Evolutionary conservation across 805 yeast genomes (phyloP).

Genomic region (Saturnispora dispora): DNA sequence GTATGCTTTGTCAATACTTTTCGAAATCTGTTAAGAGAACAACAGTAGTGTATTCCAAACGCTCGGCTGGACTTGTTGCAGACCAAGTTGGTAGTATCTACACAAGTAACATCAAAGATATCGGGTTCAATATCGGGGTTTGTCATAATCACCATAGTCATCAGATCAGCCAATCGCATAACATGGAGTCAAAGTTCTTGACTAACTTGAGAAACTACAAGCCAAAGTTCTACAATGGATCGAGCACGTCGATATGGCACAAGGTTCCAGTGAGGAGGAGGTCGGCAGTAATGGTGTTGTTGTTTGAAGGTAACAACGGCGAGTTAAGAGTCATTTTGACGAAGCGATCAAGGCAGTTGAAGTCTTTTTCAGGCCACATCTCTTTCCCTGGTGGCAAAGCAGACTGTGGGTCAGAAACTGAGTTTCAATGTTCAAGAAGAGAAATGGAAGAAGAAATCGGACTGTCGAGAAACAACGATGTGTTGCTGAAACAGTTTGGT

Average conservation of each 20-base stretch:
- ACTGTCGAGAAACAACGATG: slow-evolving; percentile 39
- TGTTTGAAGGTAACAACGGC: slow-evolving; percentile 64
- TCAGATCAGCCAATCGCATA: background rate
- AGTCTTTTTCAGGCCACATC: slow-evolving; percentile 80
- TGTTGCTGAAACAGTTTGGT: slow-evolving; percentile 37
- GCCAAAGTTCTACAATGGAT: slow-evolving; percentile 28
- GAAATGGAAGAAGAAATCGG: slow-evolving; percentile 90
- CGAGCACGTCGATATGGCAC: slow-evolving; percentile 46
- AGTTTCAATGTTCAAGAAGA: slow-evolving; percentile 67
- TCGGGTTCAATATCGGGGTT: background rate
- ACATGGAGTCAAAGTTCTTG: background rate
- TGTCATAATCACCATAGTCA: background rate
- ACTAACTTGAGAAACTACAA: slow-evolving; percentile 19
- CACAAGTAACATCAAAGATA: background rate
- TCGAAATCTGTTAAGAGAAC: background rate
- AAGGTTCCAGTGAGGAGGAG: slow-evolving; percentile 56
- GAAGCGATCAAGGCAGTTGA: slow-evolving; percentile 58
- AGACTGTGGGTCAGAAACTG: slow-evolving; percentile 55
- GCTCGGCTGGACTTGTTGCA: background rate
- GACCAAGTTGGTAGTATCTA: background rate
- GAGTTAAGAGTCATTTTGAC: slow-evolving; percentile 75
- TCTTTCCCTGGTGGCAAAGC: slow-evolving; percentile 94
- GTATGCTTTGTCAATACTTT: background rate
- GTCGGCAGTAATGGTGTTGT: slow-evolving; percentile 68
- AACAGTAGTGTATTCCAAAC: background rate